Evolutionary conservation across 345 rosid genomes (phyloP), one percentile per base, ranked within the genome.

Genomic region (Eucalyptus albens): DNA sequence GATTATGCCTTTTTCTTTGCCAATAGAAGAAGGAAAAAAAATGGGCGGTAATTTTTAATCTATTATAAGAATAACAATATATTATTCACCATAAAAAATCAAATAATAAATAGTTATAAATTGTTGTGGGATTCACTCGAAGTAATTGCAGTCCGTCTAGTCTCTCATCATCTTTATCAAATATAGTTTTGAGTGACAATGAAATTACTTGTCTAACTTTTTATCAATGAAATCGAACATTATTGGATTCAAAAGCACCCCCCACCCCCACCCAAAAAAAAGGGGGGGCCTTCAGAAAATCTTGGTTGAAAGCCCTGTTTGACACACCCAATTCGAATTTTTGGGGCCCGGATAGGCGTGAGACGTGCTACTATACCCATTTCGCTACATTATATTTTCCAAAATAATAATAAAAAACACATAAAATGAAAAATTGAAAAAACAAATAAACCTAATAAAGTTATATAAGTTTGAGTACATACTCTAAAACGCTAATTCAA

Each of bases 91-190:
- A 33, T 33, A 33, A 33, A 33, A 33, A 33, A 33, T 33, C 37
- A 33, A 33, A 33, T 33, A 53, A 53, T 53, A 53, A 53, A 53
- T 53, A 53, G 3, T 53, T 53, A 53, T 53, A 53, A 53, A 53
- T 53, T 53, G 0, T 19, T 19, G 1, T 53, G 24, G 1, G 24
- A 19, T 53, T 53, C 4, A n/a, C 37, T 29, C 3, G 2, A 62
- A 62, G 0, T 62, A 62, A 62, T 29, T 29, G 5, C 0, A 8
- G 5, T 29, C 4, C 0, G 3, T n/a, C 2, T 0, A 67, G 22
- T 31, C 80, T 67, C 42, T 15, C 11, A 5, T 16, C 80, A 67
- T 67, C 40, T 67, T 31, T 5, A 17, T 9, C 13, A 17, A 17
- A 69, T 33, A 16, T 5, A 69, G 2, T 37, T 33, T 69, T 69